Conservation (phyloP, 164 flowering plant species). For the Macadamia tetraphylla region DNA sequence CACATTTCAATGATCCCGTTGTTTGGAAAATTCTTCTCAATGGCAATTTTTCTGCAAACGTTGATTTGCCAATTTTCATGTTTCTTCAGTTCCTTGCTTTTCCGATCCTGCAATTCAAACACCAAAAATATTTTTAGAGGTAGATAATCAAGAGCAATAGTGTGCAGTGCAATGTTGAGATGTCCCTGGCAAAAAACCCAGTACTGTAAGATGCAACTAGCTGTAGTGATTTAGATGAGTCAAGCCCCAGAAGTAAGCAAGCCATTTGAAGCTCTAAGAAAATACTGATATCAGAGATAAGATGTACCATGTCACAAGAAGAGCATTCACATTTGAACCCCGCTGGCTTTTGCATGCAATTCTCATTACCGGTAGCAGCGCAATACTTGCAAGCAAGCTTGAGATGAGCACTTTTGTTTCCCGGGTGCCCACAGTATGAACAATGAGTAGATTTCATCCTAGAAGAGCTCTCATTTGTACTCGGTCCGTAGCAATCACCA, state of each 20-base stretch:
- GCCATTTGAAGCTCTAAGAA: background rate
- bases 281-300: background rate
- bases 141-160: background rate
- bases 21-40: conserved; percentile 64
- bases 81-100: conserved; percentile 53
- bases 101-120: conserved; percentile 36
- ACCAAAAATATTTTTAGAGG: conserved; percentile 1
- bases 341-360: conserved; percentile 57
- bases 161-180: background rate
- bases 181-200: no score
- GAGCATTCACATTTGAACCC: conserved; percentile 73
- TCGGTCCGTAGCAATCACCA: conserved; percentile 10
- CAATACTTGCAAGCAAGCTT: conserved; percentile 66
- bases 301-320: conserved; percentile 52
- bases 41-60: conserved; percentile 63
- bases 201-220: background rate
- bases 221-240: background rate
- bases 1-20: conserved; percentile 66
- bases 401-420: conserved; percentile 65
- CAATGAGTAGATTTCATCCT: conserved; percentile 62
- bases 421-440: conserved; percentile 93
- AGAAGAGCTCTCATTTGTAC: conserved; percentile 24
- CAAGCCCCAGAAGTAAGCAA: background rate
- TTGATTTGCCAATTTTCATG: conserved; percentile 50
- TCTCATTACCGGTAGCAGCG: conserved; percentile 19